Percentiles rank a stretch among this genome's conserved stretches.
phyloP scores from a whole-genome alignment of 495 filamentous ascomycete genomes.

The Ascodesmis nigricans region DNA sequence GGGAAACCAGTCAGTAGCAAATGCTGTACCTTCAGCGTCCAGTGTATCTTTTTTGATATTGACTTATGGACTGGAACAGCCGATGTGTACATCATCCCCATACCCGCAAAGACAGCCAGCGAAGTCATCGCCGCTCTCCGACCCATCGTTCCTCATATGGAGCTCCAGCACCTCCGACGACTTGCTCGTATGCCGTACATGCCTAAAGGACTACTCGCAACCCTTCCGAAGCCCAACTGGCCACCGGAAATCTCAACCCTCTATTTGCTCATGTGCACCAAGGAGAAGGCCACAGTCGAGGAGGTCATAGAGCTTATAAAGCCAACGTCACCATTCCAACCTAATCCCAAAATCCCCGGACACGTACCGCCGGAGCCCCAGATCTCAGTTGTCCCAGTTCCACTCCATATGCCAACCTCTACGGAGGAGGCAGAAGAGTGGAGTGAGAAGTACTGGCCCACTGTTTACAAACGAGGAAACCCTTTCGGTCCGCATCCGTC shows the following conservation, averaged over 20 bases:
- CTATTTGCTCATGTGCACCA: constrained; percentile 28
- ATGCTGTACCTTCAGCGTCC: no score
- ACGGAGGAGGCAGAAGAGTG: constrained; percentile 51
- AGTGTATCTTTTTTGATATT: no score
- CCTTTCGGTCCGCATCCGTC: constrained; percentile 51
- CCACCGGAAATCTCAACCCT: constrained; percentile 12
- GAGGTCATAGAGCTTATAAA: constrained; percentile 27
- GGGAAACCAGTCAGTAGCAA: no score
- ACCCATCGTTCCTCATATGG: constrained; percentile 11
- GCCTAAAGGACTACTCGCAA: constrained; percentile 27
- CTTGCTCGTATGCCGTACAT: constrained; percentile 53
- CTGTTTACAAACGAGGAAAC: constrained; percentile 64
- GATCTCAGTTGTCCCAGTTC: constrained; percentile 36
- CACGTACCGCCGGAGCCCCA: constrained; percentile 27
- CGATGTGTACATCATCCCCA: constrained; percentile 31
- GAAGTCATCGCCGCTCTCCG: constrained; percentile 29
- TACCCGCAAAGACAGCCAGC: constrained; percentile 32
- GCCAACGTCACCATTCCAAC: constrained; percentile 24
- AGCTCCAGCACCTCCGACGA: constrained; percentile 58
- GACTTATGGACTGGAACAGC: no score
- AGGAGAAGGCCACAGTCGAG: constrained; percentile 23
- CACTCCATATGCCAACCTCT: constrained; percentile 52
- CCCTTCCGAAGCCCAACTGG: constrained; percentile 6
- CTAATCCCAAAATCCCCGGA: constrained; percentile 20
- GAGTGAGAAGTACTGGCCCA: constrained; percentile 65